Evolutionary conservation across 331 rosid genomes (phyloP).

Genomic region (Saraca asoca): DNA sequence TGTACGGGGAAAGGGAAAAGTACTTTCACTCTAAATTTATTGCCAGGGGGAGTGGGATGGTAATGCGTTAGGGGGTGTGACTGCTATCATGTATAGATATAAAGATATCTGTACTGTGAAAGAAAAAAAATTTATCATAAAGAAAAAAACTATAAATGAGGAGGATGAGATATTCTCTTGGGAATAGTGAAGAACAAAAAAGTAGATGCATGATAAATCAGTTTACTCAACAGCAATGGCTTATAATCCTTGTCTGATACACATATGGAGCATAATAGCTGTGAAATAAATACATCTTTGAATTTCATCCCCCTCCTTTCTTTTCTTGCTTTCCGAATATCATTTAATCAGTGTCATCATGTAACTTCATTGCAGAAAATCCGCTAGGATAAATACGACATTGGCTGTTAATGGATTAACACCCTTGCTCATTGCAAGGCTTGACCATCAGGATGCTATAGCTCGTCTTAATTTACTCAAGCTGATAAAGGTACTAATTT

Average conservation of each 20-base stretch:
- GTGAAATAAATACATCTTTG: neutral
- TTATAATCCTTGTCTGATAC: no score
- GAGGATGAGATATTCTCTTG: neutral
- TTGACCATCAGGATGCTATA: constrained; percentile 98
- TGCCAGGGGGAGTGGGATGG: no score
- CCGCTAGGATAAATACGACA: constrained; percentile 91
- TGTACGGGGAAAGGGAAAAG: no score
- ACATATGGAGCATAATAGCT: no score
- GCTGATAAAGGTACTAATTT: constrained; percentile 73
- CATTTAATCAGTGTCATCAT: constrained; percentile 24
- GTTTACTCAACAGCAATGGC: neutral
- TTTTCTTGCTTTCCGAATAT: constrained; percentile 10
- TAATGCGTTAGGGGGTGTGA: no score
- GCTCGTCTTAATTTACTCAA: constrained; percentile 98
- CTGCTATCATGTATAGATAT: no score
- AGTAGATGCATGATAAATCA: neutral
- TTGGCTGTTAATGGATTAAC: constrained; percentile 95
- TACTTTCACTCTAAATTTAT: no score
- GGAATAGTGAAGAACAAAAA: neutral
- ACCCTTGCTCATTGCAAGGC: constrained; percentile 85
- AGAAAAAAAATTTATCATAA: no score
- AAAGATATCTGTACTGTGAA: no score
- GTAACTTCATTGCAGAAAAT: constrained; percentile 68
- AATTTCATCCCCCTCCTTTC: neutral
- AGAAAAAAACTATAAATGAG: neutral